phyloP scores from a whole-genome alignment of 345 rosid species.

The Corymbia maculata region DNA sequence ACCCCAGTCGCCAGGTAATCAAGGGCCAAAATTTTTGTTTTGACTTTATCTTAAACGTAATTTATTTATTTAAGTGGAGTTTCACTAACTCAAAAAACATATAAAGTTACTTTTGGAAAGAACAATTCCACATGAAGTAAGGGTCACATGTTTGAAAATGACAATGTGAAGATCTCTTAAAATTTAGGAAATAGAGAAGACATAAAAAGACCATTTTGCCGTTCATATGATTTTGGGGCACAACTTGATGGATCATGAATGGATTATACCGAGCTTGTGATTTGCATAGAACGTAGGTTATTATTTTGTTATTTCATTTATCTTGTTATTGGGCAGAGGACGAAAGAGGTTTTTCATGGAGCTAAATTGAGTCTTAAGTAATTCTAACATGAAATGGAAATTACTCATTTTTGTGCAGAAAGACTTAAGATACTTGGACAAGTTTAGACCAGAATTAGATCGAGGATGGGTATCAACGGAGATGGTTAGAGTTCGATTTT shows the following conservation, averaged over 20 bases:
- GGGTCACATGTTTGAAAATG: not conserved
- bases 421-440: conserved; percentile 1
- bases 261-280: too few species aligned
- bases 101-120: not conserved
- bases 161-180: not conserved
- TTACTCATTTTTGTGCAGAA: conserved; percentile 1
- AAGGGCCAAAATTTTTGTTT: not conserved
- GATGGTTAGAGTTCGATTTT: conserved; percentile 45
- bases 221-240: not conserved
- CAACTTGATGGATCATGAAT: not conserved
- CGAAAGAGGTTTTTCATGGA: too few species aligned
- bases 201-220: not conserved
- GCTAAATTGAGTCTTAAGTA: too few species aligned
- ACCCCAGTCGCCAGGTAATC: not conserved
- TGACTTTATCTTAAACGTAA: not conserved
- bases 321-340: not conserved
- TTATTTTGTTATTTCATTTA: too few species aligned
- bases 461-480: conserved; percentile 31
- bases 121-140: too few species aligned
- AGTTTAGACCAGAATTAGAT: conserved; percentile 5
- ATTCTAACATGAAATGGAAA: too few species aligned
- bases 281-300: too few species aligned
- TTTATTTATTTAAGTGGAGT: not conserved
- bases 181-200: not conserved
- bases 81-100: too few species aligned